phyloP scores from a whole-genome alignment of 495 filamentous ascomycete species.

The Annulohypoxylon stygium region DNA sequence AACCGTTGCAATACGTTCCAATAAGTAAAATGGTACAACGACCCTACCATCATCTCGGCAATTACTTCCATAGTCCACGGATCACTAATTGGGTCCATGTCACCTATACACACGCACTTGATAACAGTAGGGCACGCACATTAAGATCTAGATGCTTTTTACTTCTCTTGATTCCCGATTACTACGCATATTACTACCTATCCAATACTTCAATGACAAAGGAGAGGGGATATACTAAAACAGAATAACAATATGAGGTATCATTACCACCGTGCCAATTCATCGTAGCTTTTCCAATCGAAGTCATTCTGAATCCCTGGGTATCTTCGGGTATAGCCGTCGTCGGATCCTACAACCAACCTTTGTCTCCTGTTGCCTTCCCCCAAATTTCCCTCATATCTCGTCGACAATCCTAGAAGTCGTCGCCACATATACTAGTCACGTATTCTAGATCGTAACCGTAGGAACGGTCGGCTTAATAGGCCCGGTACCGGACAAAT shows the following conservation, averaged over 20 bases:
- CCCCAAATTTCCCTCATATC: slow-evolving; percentile 2
- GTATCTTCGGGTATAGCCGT: slow-evolving; percentile 44
- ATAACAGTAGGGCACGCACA: neutral
- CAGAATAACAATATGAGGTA: slow-evolving; percentile 27
- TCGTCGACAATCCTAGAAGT: neutral
- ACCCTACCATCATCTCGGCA: no score
- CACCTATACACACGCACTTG: no score
- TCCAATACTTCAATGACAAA: slow-evolving; percentile 28
- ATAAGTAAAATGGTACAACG: no score
- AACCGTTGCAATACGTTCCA: no score
- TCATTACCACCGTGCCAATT: slow-evolving; percentile 20
- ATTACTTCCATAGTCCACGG: no score
- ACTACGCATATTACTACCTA: slow-evolving; percentile 14
- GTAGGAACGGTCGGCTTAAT: slow-evolving; percentile 17
- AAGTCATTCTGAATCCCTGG: slow-evolving; percentile 36
- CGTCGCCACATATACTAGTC: neutral
- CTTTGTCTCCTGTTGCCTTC: slow-evolving; percentile 8
- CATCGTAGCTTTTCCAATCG: slow-evolving; percentile 24
- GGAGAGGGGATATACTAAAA: slow-evolving; percentile 29
- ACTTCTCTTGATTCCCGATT: slow-evolving; percentile 1
- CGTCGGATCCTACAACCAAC: slow-evolving; percentile 11
- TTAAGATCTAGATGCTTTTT: neutral
- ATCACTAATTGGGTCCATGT: no score
- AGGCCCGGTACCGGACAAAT: slow-evolving; percentile 12
- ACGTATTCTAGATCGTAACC: slow-evolving; percentile 34